Base-by-base conservation (phyloP, 208 protist genomes). In the Acanthamoeba lenticulata region DNA sequence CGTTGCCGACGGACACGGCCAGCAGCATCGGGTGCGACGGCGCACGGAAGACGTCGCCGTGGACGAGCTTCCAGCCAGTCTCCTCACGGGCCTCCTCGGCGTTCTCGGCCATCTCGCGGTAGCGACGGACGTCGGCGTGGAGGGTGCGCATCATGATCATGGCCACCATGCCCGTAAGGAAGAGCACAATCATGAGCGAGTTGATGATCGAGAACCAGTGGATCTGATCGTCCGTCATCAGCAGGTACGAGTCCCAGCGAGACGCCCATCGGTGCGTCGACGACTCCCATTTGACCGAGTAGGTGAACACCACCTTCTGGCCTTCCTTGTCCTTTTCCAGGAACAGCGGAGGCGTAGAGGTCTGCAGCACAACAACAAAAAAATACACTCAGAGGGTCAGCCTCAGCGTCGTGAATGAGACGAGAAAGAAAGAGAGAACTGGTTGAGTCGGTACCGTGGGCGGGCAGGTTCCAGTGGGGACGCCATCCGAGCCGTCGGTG, bases 221-320 rank as follows among this genome's bases (percentile, higher is more conserved):
- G 55, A 99, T 97, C 34, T 96, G 94, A 0, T 95, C 95, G 74
- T 97, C 97, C 0, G 97, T 96, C 93, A 97, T 97, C 69, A 98
- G 97, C 49, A 99, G 97, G 95, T 99, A 99, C 17, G 96, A 94
- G 91, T 99, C 99, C 99, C 99, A 99, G 24, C 99, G 98, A 36
- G 98, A 98, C 2, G 98, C 98, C 99, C 99, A 99, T 49, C 65
- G 42, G 29, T 89, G 21, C 21, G 60, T 34, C 45, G 17, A 57
- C 2, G 1, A 5, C 47, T 40, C 55, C 93, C 93, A 96, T 44
- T 27, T 85, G 60, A 96, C 92, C 5, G 47, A 57, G 93, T 97
- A 97, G 11, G 96, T 97, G 90, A 92, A 97, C n/a, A 96, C n/a
- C 40, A 97, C 86, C 15, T 55, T 77, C 15, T 40, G 38, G 15